Conservation (phyloP, 352 stramenopile species). For the Peronosclerospora sorghi region DNA sequence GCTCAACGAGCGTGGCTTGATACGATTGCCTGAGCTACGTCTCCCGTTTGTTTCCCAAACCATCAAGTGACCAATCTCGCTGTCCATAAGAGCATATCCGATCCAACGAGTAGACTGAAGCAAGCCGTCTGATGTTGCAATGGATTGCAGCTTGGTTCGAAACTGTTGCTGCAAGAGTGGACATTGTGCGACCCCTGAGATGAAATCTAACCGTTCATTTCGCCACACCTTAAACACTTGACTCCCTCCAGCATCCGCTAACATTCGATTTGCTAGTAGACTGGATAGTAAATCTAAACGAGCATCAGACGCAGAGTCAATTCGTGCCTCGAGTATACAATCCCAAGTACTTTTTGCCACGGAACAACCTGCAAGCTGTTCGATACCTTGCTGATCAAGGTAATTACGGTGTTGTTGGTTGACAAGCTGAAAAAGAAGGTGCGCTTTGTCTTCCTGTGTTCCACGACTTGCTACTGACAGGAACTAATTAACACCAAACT, state of each 20-base stretch:
- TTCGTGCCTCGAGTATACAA: not conserved
- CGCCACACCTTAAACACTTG: slow-evolving; percentile 2
- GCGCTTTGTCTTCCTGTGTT: slow-evolving; percentile 33
- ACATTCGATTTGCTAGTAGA: slow-evolving; percentile 33
- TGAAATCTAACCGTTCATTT: slow-evolving; percentile 4
- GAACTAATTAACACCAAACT: slow-evolving; percentile 12
- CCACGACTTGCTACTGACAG: slow-evolving; percentile 36
- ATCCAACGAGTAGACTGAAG: slow-evolving; percentile 30
- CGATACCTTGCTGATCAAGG: slow-evolving; percentile 26
- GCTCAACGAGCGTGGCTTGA: slow-evolving; percentile 11
- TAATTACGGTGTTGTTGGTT: slow-evolving; percentile 18
- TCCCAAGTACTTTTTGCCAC: not conserved
- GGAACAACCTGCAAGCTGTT: slow-evolving; percentile 40
- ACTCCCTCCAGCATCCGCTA: slow-evolving; percentile 11
- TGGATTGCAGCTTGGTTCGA: slow-evolving; percentile 23
- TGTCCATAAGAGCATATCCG: slow-evolving; percentile 21
- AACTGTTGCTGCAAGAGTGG: slow-evolving; percentile 41
- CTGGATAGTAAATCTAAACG: slow-evolving; percentile 35
- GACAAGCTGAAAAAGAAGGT: slow-evolving; percentile 37
- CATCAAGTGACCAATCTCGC: slow-evolving; percentile 28
- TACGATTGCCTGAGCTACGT: slow-evolving; percentile 1
- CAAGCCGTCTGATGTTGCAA: slow-evolving; percentile 13
- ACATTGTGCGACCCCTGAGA: slow-evolving; percentile 25
- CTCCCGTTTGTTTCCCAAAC: slow-evolving; percentile 14
- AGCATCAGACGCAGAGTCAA: not conserved